Percentiles rank a stretch among this genome's conserved stretches.
phyloP scores from a whole-genome alignment of 805 yeast genomes.

The Starmerella davenportii region DNA sequence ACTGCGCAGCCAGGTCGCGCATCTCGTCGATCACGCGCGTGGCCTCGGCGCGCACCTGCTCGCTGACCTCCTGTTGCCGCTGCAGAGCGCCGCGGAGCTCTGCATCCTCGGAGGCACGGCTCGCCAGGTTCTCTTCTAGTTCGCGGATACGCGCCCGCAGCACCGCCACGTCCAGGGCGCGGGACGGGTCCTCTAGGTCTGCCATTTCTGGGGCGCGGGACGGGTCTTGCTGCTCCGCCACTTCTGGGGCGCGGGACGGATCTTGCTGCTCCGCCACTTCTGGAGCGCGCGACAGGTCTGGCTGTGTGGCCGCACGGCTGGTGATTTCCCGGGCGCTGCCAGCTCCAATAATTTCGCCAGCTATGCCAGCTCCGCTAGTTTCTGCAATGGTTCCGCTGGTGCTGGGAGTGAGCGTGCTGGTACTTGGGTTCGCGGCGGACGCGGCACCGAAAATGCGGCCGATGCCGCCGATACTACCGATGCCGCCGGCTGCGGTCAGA shows the following conservation, averaged over 20 bases:
- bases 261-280: background rate
- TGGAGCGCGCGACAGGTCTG: background rate
- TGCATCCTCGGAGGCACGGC: background rate
- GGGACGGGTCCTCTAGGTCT: too few species aligned
- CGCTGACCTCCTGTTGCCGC: constrained; percentile 20
- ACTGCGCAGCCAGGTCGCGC: constrained; percentile 22
- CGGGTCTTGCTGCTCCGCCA: background rate
- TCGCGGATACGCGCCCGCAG: constrained; percentile 1
- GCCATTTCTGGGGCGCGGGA: too few species aligned
- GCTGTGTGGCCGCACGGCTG: too few species aligned
- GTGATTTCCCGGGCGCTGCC: too few species aligned
- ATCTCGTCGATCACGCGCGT: constrained; percentile 23
- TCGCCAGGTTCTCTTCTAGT: background rate
- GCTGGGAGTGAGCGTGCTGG: too few species aligned
- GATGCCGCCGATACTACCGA: too few species aligned
- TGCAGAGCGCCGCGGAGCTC: constrained; percentile 6
- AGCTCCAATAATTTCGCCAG: too few species aligned
- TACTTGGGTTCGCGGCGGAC: too few species aligned
- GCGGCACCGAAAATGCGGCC: too few species aligned
- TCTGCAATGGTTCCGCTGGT: too few species aligned
- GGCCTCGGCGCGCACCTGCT: constrained; percentile 25
- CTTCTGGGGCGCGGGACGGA: background rate
- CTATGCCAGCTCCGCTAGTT: too few species aligned
- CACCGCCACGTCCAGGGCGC: background rate
- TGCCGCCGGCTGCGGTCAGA: too few species aligned